Evolutionary conservation across 1,139 yeast species (phyloP).

Genomic region (Pneumocystis oryctolagi): DNA sequence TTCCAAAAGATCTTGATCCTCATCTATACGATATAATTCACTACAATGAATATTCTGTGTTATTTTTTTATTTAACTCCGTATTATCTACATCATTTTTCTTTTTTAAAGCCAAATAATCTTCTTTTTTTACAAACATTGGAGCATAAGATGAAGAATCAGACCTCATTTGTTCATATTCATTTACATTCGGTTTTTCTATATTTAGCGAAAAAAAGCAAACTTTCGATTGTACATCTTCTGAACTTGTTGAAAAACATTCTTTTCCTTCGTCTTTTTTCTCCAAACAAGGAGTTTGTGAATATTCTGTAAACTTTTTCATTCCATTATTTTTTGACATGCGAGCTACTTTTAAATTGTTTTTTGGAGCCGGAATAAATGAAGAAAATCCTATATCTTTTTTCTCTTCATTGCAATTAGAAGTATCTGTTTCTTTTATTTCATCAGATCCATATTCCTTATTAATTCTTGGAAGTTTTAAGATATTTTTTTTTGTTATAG

Average conservation of each 20-base stretch:
- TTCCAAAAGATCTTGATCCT: background rate
- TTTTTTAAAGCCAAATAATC: background rate
- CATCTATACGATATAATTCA: background rate
- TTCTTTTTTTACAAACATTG: background rate
- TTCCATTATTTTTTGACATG: background rate
- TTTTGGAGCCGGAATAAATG: background rate
- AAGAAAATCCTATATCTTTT: background rate
- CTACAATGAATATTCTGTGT: background rate
- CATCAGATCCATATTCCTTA: background rate
- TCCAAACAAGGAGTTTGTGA: background rate
- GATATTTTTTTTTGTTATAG: background rate
- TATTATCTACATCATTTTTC: background rate
- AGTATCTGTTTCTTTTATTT: background rate
- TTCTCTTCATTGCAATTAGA: background rate
- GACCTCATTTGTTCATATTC: background rate
- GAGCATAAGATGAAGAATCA: background rate
- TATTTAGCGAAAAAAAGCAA: background rate
- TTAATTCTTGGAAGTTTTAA: background rate
- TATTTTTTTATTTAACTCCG: background rate
- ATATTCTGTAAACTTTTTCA: background rate
- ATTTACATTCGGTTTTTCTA: background rate
- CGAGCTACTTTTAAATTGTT: background rate
- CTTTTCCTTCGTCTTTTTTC: background rate
- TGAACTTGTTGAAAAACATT: background rate
- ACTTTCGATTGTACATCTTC: background rate